phyloP scores from a whole-genome alignment of 2,329 filamentous ascomycete genomes.

The Pyrenophora seminiperda region DNA sequence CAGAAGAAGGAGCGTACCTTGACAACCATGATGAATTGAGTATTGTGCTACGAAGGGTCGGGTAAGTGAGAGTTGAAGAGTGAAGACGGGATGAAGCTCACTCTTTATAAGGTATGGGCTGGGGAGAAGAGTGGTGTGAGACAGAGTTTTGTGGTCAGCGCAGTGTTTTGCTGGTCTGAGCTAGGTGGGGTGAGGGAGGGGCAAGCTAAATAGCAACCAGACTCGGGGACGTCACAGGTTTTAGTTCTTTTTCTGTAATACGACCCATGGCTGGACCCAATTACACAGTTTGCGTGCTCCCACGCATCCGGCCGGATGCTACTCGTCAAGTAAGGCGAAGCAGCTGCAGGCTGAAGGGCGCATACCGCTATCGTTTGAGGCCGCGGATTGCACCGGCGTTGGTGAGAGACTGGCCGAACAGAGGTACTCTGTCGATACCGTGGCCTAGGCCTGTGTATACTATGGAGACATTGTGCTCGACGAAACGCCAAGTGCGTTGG shows the following conservation, averaged over 20 bases:
- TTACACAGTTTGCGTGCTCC: constrained; percentile 32
- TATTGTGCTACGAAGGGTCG: constrained; percentile 30
- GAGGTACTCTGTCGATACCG: constrained; percentile 17
- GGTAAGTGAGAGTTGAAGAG: constrained; percentile 13
- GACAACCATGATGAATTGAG: constrained; percentile 52
- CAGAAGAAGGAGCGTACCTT: constrained; percentile 46
- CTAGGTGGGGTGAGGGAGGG: constrained; percentile 38
- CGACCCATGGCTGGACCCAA: constrained; percentile 36
- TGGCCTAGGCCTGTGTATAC: constrained; percentile 16
- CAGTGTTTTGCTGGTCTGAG: constrained; percentile 38
- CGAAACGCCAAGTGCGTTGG: constrained; percentile 10
- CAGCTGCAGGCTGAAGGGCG: constrained; percentile 34
- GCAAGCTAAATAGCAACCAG: constrained; percentile 29
- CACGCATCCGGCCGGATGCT: constrained; percentile 43
- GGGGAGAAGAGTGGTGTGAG: constrained; percentile 23
- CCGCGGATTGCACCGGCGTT: constrained; percentile 35
- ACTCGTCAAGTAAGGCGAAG: constrained; percentile 18
- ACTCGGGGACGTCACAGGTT: constrained; percentile 35
- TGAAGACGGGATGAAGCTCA: constrained; percentile 19
- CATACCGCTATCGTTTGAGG: constrained; percentile 23
- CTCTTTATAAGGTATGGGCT: constrained; percentile 27
- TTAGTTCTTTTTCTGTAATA: constrained; percentile 38
- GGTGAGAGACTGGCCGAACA: constrained; percentile 15
- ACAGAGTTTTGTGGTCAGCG: constrained; percentile 29
- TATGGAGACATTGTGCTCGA: constrained; percentile 4